Percentiles rank a stretch among this genome's conserved stretches.
phyloP scores from a whole-genome alignment of 371 early-diverging fungal species.

The Zychaea mexicana region DNA sequence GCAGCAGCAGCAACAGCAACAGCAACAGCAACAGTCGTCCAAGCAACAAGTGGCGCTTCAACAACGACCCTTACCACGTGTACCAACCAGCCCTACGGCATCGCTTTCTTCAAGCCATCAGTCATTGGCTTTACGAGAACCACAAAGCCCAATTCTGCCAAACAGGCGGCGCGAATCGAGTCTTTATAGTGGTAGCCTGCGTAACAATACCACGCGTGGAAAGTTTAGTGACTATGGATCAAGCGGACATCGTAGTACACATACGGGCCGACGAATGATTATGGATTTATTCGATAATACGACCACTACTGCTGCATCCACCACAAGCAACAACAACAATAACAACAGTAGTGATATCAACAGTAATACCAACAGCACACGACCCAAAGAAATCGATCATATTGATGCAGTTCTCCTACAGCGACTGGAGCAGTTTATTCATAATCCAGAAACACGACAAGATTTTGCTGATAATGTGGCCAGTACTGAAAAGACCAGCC shows the following conservation, averaged over 20 bases:
- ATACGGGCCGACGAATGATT: background rate
- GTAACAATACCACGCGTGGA: conserved; percentile 17
- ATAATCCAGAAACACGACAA: conserved; percentile 4
- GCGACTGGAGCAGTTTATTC: conserved; percentile 29
- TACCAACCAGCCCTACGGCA: background rate
- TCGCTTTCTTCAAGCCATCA: background rate
- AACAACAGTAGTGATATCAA: too few relatives aligned
- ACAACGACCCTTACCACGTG: background rate
- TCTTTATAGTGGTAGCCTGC: conserved; percentile 37
- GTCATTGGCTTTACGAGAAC: background rate
- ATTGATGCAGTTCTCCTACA: conserved; percentile 36
- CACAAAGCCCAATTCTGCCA: conserved; percentile 21
- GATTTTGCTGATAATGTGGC: too few relatives aligned
- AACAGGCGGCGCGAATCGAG: conserved; percentile 35
- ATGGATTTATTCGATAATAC: conserved; percentile 1
- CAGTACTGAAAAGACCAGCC: too few relatives aligned
- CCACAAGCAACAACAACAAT: too few relatives aligned
- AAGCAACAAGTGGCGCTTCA: background rate
- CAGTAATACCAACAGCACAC: background rate
- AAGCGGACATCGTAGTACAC: background rate
- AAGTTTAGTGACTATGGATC: background rate
- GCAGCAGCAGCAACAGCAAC: background rate
- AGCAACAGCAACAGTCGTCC: conserved; percentile 1
- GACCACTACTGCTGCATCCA: background rate
- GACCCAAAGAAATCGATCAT: conserved; percentile 16